Evolutionary conservation across 169 alveolate genomes (phyloP), one percentile per base, ranked within the genome.

Genomic region (Plasmodium gaboni): DNA sequence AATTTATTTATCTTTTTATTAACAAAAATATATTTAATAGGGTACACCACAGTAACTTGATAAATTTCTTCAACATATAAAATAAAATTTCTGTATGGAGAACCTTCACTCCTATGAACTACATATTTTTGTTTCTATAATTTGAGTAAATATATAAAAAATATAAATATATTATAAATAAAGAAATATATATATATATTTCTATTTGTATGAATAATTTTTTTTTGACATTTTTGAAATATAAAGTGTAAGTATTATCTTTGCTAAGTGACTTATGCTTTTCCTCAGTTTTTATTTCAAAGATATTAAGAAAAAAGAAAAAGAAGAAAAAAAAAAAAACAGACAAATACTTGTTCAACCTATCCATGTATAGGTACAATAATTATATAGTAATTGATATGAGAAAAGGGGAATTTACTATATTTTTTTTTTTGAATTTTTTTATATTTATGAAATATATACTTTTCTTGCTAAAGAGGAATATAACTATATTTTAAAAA

Each of bases 111-210:
- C 55, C 90, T 67, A 24, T 55, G 73, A 80, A 80, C 55, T 51
- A 80, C 85, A 71, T 55, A 80, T 80, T 80, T 80, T 28, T 80
- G 90, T 48, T 55, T 80, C 90, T 80, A 74, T 55, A 32, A 32
- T 32, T 32, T 32, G 44, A 5, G 8, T 8, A 32, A 32, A 32
- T 24, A 38, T 2, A 53, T 22, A n/a, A 22, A 64, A 68, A 59
- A 1, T 38, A 60, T 60, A 60, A 15, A 60, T 60, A 60, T 12
- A 28, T 28, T 24, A 26, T 65, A 65, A 26, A 24, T 65, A 65
- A 12, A 24, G 38, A 38, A 3, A 24, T 9, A 38, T 65, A 24
- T 65, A 26, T 65, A 28, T 64, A 8, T 38, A 64, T 64, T 22
- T 51, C 9, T 51, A 50, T 72, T n/a, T 73, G 48, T 48, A 10